Evolutionary conservation across 2,329 filamentous ascomycete species (phyloP), one percentile per base, ranked within the genome.

Genomic region (Diplodia sapinea): DNA sequence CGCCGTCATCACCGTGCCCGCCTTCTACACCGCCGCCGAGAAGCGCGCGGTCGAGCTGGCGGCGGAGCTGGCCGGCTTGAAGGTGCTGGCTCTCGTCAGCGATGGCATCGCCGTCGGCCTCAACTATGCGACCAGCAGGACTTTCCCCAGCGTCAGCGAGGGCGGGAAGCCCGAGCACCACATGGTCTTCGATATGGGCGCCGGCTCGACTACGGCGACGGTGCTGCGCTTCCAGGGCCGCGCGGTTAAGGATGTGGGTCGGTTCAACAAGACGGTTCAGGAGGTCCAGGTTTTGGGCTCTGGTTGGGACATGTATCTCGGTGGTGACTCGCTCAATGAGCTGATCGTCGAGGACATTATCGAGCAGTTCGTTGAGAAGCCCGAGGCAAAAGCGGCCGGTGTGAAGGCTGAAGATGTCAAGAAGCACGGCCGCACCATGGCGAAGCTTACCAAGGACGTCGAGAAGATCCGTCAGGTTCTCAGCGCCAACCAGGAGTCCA

Each of bases 111-210:
- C 95, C 38, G 94, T 99, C 68, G 95, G 93, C 31, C 82, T 99
- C 72, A 96, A 99, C 81, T 99, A 98, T 79, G 95, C 95, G 52
- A 97, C 93, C 33, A 91, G 88, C 74, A 88, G 95, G 74, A 93
- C 91, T 17, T 99, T 98, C 79, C 93, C 94, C 47, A 93, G 88
- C 73, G 85, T 94, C 69, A 91, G 88, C 66, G 89, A 95, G 65
- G 93, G 92, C 66, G 90, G 87, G 71, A 93, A 93, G 82, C 90
- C 95, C 0, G 95, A 99, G 80, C 88, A 94, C 73, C 93, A 99
- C 81, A 82, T 99, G 78, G 88, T 99, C 36, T 99, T 95, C 76
- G 95, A 99, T 77, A 98, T 99, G 94, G 95, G 95, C 72, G 94
- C 95, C 72, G 95, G 95, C 4, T 97, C 93, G 55, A 91, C 94